Conservation (phyloP, 2,329 filamentous ascomycete species). For the Raffaelea deltoideospora region DNA sequence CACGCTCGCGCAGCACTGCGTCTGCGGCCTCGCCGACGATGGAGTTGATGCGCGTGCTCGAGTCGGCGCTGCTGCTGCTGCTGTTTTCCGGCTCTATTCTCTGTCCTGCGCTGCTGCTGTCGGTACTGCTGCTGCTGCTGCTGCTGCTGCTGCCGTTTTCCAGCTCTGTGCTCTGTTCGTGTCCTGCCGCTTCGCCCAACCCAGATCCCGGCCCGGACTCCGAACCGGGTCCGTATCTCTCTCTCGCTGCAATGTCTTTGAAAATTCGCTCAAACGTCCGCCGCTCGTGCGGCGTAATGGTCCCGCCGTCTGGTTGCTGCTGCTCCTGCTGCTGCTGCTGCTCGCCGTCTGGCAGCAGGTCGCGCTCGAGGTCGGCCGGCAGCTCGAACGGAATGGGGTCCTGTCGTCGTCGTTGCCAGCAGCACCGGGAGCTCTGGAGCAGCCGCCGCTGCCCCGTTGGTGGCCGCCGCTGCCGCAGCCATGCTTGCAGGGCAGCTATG, state of each 20-base stretch:
- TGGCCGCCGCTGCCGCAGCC: conserved; percentile 6
- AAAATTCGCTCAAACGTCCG: conserved; percentile 39
- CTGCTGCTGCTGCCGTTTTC: neutral
- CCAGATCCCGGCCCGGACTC: too few species aligned
- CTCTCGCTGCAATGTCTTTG: conserved; percentile 33
- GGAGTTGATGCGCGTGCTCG: conserved; percentile 1
- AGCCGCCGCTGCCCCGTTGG: too few species aligned
- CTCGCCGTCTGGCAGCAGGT: conserved; percentile 9
- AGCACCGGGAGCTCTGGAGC: too few species aligned
- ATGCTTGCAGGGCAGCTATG: too few species aligned
- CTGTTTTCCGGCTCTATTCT: neutral
- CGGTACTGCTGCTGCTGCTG: neutral
- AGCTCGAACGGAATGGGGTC: conserved; percentile 38
- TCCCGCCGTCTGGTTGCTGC: conserved; percentile 27
- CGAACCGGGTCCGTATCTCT: too few species aligned
- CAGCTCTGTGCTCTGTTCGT: neutral
- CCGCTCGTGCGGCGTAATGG: conserved; percentile 41
- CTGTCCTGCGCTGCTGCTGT: neutral
- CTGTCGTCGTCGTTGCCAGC: too few species aligned
- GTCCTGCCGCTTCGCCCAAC: neutral
- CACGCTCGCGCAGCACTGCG: neutral
- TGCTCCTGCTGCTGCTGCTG: neutral
- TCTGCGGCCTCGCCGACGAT: conserved; percentile 12
- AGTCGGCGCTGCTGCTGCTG: too few species aligned
- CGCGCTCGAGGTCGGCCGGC: conserved; percentile 19